Evolutionary conservation across 2,329 filamentous ascomycete species (phyloP), one percentile per base, ranked within the genome.

Genomic region (Botryosphaeria dothidea): DNA sequence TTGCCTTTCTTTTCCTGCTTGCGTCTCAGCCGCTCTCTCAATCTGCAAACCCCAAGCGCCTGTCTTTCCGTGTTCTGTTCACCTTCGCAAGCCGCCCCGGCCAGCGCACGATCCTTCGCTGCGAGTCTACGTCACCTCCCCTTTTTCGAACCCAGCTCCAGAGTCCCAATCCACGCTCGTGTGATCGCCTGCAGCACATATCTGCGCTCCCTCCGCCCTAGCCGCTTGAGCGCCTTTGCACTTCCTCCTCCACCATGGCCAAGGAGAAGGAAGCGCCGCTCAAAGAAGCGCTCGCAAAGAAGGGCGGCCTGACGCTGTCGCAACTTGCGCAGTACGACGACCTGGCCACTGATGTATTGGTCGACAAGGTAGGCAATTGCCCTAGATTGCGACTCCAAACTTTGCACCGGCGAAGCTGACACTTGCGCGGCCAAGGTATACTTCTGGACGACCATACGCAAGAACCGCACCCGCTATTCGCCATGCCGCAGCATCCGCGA

Each of bases 391-490:
- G 66, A 63, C 45, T 65, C 7, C 17, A 23, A 25, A 36, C 27
- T 51, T 34, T 21, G 15, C n/a, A 46, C n/a, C 31, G n/a, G 21
- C 36, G 15, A 49, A 11, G 27, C 63, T 65, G 46, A 65, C 54
- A 17, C 31, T 7, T 6, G 56, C 51, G 34, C 45, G 31, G 69
- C n/a, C 38, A 60, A 97, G 94, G 90, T 92, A 9, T 97, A 92
- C 79, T 99, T 95, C 82, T 98, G 95, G 94, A 94, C 94, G 5
- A 91, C 87, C 3, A 97, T 97, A 66, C 93, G 94, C 69, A 99
- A 99, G 80, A 97, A 98, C 73, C 89, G 91, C 67, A 88, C 88
- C 64, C 92, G 92, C 64, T 98, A 96, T 77, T 91, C 92, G 71
- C 86, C 92, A 0, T 92, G 91, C 6, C 89, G 95, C 68, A 92